Conservation (phyloP, 192 early-diverging fungal genomes). For the Coemansia sp. region DNA sequence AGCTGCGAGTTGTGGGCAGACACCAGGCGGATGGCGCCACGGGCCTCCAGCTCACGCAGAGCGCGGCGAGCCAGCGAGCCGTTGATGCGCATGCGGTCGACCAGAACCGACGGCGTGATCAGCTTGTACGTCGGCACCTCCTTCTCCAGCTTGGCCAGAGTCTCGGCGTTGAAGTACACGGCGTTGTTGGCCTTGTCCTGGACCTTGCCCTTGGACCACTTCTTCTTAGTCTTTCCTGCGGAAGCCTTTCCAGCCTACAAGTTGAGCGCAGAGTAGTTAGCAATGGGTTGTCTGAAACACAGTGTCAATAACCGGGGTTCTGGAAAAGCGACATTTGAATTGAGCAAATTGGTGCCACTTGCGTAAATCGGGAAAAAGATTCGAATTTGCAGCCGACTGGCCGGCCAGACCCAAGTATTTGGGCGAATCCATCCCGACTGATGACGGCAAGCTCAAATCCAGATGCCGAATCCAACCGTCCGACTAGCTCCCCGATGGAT, state of each 20-base stretch:
- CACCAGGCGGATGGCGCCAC: conserved; percentile 91
- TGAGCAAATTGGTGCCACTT: too few species aligned
- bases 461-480: not conserved
- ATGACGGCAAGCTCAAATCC: not conserved
- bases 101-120: conserved; percentile 95
- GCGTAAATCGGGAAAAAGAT: not conserved
- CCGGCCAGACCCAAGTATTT: not conserved
- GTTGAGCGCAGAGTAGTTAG: too few species aligned
- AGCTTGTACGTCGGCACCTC: conserved; percentile 99
- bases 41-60: conserved; percentile 85
- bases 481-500: conserved; percentile 2
- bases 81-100: conserved; percentile 97
- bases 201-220: conserved; percentile 99
- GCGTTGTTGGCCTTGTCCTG: conserved; percentile 99
- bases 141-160: conserved; percentile 98
- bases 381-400: not conserved
- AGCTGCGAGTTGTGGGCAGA: conserved; percentile 88
- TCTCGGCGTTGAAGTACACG: conserved; percentile 94
- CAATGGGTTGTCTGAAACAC: too few species aligned
- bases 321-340: too few species aligned
- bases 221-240: conserved; percentile 64
- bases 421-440: not conserved
- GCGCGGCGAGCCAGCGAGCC: conserved; percentile 94
- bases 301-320: too few species aligned
- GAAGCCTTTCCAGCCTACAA: conserved; percentile 39